These are phyloP conservation scores for Takakia lepidozioides DNA, from an alignment of 225 moss, liverwort and hornwort species.

Conservation along the genomic window DNA sequence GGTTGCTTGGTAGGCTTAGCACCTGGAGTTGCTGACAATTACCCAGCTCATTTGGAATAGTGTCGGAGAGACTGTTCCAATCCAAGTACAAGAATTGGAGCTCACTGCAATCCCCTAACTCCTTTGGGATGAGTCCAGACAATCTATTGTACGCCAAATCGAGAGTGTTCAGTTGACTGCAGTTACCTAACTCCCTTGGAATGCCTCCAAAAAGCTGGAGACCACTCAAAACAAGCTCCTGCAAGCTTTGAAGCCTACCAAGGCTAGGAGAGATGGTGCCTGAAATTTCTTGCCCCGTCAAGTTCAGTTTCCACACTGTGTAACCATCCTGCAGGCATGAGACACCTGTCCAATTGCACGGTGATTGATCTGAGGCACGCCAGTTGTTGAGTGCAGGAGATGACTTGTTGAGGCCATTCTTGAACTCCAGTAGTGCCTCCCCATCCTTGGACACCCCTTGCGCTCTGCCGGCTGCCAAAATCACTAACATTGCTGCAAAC, in stretches of 20 bases:
- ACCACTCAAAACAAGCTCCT: too few relatives aligned
- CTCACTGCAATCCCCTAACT: conserved; percentile 22
- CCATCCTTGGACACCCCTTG: too few relatives aligned
- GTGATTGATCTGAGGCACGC: too few relatives aligned
- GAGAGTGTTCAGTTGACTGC: conserved; percentile 31
- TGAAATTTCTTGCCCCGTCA: conserved; percentile 1
- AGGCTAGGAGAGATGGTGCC: conserved; percentile 29
- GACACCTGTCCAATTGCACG: conserved; percentile 1
- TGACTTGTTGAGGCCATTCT: too few relatives aligned
- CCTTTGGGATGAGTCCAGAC: conserved; percentile 14
- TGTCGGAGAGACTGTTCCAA: conserved; percentile 18
- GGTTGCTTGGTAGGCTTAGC: conserved; percentile 30
- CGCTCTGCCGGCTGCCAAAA: too few relatives aligned
- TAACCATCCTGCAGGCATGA: background rate
- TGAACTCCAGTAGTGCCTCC: too few relatives aligned
- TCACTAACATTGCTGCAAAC: too few relatives aligned
- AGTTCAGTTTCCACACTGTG: background rate
- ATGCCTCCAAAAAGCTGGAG: conserved; percentile 16
- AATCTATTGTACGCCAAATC: conserved; percentile 24
- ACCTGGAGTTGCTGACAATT: conserved; percentile 30
- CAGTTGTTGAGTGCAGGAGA: too few relatives aligned
- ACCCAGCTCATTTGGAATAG: conserved; percentile 23
- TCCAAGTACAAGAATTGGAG: conserved; percentile 29
- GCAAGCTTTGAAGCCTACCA: conserved; percentile 23
- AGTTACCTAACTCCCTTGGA: conserved; percentile 22